A percentile compares a stretch with the other conserved stretches of the same genome.
Conservation (phyloP, 2,329 filamentous ascomycete genomes). For the Aspergillus transmontanensis region DNA sequence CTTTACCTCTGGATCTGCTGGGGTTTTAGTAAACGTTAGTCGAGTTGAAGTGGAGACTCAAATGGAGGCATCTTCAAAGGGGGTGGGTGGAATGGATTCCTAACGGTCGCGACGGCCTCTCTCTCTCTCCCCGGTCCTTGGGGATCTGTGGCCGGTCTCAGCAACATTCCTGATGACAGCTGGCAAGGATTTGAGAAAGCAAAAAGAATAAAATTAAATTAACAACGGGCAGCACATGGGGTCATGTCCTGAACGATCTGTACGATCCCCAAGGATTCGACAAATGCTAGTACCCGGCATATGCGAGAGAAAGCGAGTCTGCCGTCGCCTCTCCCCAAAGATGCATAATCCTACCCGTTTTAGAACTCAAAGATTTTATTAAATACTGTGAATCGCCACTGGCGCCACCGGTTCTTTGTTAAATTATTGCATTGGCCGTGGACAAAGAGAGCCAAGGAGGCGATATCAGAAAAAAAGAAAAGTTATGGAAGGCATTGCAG, state of each 20-base stretch:
- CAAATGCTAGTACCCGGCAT: not conserved
- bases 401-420: conserved; percentile 4
- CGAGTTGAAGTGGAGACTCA: not conserved
- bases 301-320: not conserved
- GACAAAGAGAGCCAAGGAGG: not conserved
- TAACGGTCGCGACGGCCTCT: conserved; percentile 3
- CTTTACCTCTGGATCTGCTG: conserved; percentile 5
- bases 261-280: not conserved
- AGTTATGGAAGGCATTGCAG: not conserved
- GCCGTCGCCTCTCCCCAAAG: not conserved
- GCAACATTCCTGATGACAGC: conserved; percentile 16
- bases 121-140: not conserved
- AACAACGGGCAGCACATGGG: not conserved
- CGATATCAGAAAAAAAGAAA: conserved; percentile 5
- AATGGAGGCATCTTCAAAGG: not conserved
- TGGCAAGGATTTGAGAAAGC: not conserved
- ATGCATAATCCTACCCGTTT: not conserved
- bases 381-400: not conserved
- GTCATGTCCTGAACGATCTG: not conserved
- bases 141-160: conserved; percentile 9
- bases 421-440: not conserved
- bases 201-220: not conserved
- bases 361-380: conserved; percentile 1
- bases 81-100: not conserved
- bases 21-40: not conserved